Percentiles rank a stretch among this genome's conserved stretches.
Evolutionary conservation across 108 stramenopile species (phyloP).

Genomic region (Chaetoceros tenuissimus): DNA sequence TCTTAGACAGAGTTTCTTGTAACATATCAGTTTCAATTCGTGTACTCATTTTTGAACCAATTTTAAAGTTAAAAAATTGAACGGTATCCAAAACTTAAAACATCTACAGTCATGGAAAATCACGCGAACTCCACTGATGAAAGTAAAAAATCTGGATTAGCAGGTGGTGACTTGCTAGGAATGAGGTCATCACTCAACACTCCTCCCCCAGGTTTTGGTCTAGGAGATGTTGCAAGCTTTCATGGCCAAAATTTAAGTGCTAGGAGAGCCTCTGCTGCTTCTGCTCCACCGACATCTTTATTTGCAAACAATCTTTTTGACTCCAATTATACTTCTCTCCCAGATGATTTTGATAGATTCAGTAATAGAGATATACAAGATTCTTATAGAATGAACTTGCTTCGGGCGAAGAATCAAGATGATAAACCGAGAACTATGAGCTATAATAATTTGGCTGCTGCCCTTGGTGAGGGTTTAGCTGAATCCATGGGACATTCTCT

Average conservation of each 20-base stretch:
- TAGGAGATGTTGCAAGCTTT: neutral
- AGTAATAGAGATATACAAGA: no score
- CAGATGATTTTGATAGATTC: no score
- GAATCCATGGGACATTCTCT: conserved; percentile 76
- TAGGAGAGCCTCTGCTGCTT: neutral
- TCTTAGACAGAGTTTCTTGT: no score
- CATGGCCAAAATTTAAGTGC: neutral
- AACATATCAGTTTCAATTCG: no score
- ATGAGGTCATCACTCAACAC: neutral
- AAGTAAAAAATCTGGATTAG: no score
- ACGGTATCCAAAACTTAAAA: no score
- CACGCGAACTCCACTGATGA: no score
- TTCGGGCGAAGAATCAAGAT: neutral
- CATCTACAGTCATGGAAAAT: no score
- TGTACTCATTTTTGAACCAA: no score
- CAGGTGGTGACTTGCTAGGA: neutral
- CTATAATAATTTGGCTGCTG: conserved; percentile 63
- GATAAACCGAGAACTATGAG: conserved; percentile 30
- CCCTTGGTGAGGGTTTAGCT: conserved; percentile 65
- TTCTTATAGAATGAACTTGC: no score
- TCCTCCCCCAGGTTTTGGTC: neutral
- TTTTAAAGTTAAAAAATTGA: no score
- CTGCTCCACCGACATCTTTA: neutral
- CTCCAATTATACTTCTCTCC: neutral
- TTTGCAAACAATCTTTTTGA: neutral